Conservation (phyloP, 208 protist species). For the Endotrypanum monterogeii region DNA sequence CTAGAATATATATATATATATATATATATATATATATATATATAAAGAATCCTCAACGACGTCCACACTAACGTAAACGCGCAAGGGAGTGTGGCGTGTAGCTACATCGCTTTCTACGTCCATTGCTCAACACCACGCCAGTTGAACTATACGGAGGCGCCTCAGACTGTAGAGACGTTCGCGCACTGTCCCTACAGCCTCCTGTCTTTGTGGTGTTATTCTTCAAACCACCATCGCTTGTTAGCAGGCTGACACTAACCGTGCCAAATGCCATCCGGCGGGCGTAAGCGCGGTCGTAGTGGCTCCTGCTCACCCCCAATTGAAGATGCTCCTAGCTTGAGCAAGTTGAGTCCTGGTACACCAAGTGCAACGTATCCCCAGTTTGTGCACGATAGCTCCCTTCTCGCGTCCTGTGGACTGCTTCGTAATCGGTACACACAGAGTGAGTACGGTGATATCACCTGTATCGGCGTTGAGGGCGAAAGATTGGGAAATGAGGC, state of each 20-base stretch:
- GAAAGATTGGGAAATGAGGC: background rate
- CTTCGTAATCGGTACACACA: slow-evolving; percentile 1
- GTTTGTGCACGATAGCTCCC: too few species aligned
- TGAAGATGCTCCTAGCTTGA: background rate
- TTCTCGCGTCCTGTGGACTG: slow-evolving; percentile 12
- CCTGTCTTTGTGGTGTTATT: background rate
- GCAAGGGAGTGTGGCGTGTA: too few species aligned
- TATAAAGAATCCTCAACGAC: too few species aligned
- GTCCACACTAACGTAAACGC: too few species aligned
- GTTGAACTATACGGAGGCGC: too few species aligned
- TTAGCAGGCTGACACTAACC: background rate
- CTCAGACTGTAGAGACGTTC: too few species aligned
- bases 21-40: too few species aligned
- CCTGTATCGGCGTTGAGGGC: background rate
- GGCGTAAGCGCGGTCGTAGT: slow-evolving; percentile 20
- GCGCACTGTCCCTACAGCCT: too few species aligned
- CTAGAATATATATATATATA: too few species aligned
- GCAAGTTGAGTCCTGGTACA: background rate
- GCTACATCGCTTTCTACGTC: too few species aligned
- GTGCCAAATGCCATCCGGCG: slow-evolving; percentile 7
- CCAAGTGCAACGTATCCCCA: background rate
- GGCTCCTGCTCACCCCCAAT: slow-evolving; percentile 23
- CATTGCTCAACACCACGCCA: too few species aligned
- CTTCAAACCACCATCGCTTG: background rate
- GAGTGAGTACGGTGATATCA: too few species aligned